Base-by-base conservation (phyloP, 371 early-diverging fungal genomes). In the Mortierella sp. region DNA sequence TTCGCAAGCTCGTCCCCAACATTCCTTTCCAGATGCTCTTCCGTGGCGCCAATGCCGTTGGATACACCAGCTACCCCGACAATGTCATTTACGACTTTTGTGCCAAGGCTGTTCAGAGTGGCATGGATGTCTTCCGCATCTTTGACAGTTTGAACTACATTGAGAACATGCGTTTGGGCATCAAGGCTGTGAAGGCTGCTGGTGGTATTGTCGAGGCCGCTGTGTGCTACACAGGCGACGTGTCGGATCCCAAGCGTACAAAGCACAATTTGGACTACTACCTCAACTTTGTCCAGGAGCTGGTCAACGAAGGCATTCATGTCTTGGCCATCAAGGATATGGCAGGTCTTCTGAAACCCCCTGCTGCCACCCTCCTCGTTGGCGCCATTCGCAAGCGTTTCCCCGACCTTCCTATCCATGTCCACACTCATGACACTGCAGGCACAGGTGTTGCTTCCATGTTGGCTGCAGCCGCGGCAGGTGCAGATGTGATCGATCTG, bases 1-100 rank as follows among this genome's bases (percentile, higher is more conserved):
- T 97, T 50, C 92, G 98, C 52, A 81, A 88, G 52, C 86, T 94
- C 19, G 94, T 94, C n/a, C 98, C 98, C 74, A 96, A 96, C 81
- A 87, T 97, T 74, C 98, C 98, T 19, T 97, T 97, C 90, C 96
- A 95, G 81, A 97, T 97, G 98, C 86, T 97, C 37, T 88, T 97
- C 54, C 92, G 98, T 79, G 98, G 98, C 53, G 98, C 98, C 62
- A 96, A 96, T 67, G 98, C 96, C 12, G 98, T 97, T 24, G 98
- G 98, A 31, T 96, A 96, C 83, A 96, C 96, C 37, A 93, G 93
- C 55, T 97, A 97, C 78, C 98, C 98, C 5, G 98, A 97, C 82
- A 96, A 97, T 71, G 94, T 95, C 19, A 89, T 96, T 25, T 96
- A 94, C 63, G 96, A 95, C 61, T 97, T 97, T 83, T 96, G 97